Evolutionary conservation across 768 basidiomycete genomes (phyloP), one percentile per base, ranked within the genome.

Genomic region (Lanmaoa pseudosensibilis): DNA sequence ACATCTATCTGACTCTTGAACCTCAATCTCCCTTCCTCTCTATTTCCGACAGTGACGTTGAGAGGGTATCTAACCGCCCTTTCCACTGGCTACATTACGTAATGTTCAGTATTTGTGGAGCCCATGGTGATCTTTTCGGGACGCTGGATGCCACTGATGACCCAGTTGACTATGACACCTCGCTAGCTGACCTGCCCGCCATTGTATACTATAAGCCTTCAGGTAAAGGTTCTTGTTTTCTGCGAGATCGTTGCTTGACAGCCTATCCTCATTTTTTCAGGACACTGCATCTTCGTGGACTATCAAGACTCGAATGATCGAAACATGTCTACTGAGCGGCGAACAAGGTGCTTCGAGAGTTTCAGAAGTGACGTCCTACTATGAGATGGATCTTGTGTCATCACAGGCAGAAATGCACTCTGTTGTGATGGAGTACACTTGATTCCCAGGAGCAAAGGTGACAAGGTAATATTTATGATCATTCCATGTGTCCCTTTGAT

Each of bases 401-500:
- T 40, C 5, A 40, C 19, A 40, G 7, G 11, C 5, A 0, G 2
- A 3, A 1, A 5, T 19, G 39, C 10, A 10, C 0, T 1, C 0
- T 9, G n/a, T 12, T 25, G 41, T 16, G 13, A 43, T 16, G 41
- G 13, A 43, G 41, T 13, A 6, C 41, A 43, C 13, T 15, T 43
- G 7, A 25, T 43, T 25, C 23, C 41, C 1, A 15, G 9, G 2
- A 15, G 13, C 41, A 43, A 43, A 43, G 23, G 15, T 3, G 23
- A 43, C 41, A 7, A 25, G 23, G 41, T 43, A 4, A 43, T 9
- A 7, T 16, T 25, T 4, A 15, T 25, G 13, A 43, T 25, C 23
- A 25, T 15, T 43, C 3, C 15, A 25, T 43, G 2, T 16, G 7
- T 25, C 4, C 15, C 4, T 15, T 25, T 5, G 4, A 40, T 41